These are phyloP conservation scores for Hymenochaete sp. DNA, from an alignment of 1,284 basidiomycete species.

Conservation along the genomic window DNA sequence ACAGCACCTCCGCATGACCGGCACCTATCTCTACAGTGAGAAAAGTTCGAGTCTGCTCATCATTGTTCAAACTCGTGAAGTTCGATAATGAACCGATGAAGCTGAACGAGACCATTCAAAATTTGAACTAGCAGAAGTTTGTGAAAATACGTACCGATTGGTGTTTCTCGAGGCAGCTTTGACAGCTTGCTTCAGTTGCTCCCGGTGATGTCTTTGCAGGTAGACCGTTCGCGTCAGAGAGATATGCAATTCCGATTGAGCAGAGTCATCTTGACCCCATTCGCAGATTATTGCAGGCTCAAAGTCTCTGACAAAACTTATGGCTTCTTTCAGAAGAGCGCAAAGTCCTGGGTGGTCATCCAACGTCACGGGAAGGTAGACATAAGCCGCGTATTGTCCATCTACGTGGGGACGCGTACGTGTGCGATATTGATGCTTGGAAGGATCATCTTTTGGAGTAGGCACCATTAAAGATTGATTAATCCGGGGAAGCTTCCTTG, in stretches of 20 bases:
- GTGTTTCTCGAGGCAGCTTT: constrained; percentile 37
- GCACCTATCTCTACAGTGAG: constrained; percentile 68
- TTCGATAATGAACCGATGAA: constrained; percentile 64
- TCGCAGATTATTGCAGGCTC: constrained; percentile 39
- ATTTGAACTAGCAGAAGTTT: neutral
- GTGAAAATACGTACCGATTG: constrained; percentile 35
- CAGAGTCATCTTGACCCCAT: constrained; percentile 16
- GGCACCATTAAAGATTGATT: constrained; percentile 38
- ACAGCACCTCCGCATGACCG: constrained; percentile 63
- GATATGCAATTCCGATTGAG: constrained; percentile 47
- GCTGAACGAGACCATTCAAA: constrained; percentile 30
- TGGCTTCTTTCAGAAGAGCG: constrained; percentile 39
- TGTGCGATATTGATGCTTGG: constrained; percentile 69
- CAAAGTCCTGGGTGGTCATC: constrained; percentile 34
- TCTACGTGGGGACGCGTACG: constrained; percentile 68
- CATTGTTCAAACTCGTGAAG: constrained; percentile 64
- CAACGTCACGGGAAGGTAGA: constrained; percentile 57
- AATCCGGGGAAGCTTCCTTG: constrained; percentile 54
- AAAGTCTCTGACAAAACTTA: constrained; percentile 34
- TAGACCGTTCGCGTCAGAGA: constrained; percentile 72
- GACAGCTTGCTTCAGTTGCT: constrained; percentile 54
- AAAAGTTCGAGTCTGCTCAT: constrained; percentile 70
- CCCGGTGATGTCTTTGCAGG: constrained; percentile 66
- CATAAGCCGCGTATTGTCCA: constrained; percentile 69
- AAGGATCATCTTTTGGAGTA: constrained; percentile 52